Conservation (phyloP, 495 filamentous ascomycete genomes). For the Aspergillus haitiensis region DNA sequence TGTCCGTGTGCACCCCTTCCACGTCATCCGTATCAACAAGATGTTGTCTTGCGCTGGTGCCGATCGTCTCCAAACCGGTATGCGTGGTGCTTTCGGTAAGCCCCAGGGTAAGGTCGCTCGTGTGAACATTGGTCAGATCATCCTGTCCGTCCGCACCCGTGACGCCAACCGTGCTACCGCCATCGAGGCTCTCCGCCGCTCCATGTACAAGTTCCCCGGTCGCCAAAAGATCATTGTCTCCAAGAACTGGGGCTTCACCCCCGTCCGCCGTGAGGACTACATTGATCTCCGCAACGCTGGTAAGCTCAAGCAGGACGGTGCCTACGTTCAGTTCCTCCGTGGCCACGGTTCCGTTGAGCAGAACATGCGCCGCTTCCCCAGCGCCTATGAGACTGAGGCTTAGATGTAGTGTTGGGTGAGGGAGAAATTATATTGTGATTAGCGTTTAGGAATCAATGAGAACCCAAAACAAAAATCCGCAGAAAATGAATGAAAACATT, state of each 20-base stretch:
- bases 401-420: slow-evolving; percentile 31
- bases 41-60: slow-evolving; percentile 99
- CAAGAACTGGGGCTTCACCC: slow-evolving; percentile 99
- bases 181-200: slow-evolving; percentile 97
- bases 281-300: slow-evolving; percentile 86
- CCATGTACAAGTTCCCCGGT: slow-evolving; percentile 99
- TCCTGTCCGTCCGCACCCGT: slow-evolving; percentile 93
- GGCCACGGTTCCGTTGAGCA: slow-evolving; percentile 81
- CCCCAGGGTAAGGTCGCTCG: slow-evolving; percentile 96
- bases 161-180: slow-evolving; percentile 86
- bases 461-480: slow-evolving; percentile 14
- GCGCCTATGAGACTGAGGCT: slow-evolving; percentile 70
- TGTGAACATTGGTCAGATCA: slow-evolving; percentile 99
- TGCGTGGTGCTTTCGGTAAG: slow-evolving; percentile 99
- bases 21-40: slow-evolving; percentile 99
- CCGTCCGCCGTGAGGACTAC: slow-evolving; percentile 95
- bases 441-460: slow-evolving; percentile 16
- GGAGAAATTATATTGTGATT: slow-evolving; percentile 1
- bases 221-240: slow-evolving; percentile 99
- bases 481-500: slow-evolving; percentile 9
- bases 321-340: slow-evolving; percentile 96
- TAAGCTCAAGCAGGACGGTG: slow-evolving; percentile 90
- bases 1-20: slow-evolving; percentile 97
- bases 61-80: slow-evolving; percentile 99
- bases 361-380: slow-evolving; percentile 92